Evolutionary conservation across 1,284 basidiomycete genomes (phyloP).

Genomic region (Sanghuangporus sanghuang): DNA sequence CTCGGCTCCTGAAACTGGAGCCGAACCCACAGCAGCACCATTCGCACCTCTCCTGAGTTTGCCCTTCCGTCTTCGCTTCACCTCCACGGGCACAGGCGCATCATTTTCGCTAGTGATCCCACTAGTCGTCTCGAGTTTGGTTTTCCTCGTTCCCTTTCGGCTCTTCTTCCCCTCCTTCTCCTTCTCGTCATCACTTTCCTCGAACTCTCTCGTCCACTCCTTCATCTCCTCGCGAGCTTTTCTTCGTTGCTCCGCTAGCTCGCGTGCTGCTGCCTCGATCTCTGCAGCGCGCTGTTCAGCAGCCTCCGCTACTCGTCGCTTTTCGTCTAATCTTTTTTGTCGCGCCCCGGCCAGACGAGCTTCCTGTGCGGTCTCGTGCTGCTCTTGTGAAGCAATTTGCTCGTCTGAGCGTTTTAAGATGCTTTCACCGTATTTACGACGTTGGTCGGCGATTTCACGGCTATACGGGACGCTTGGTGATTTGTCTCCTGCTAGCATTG

Average conservation of each 20-base stretch:
- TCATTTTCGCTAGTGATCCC: slow-evolving; percentile 31
- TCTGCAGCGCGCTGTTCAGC: slow-evolving; percentile 55
- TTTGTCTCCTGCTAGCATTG: slow-evolving; percentile 71
- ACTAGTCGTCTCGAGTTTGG: slow-evolving; percentile 39
- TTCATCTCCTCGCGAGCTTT: slow-evolving; percentile 74
- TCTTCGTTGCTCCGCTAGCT: slow-evolving; percentile 69
- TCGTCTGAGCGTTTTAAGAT: slow-evolving; percentile 78
- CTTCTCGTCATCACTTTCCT: slow-evolving; percentile 73
- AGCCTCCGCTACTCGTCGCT: slow-evolving; percentile 46
- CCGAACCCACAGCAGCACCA: slow-evolving; percentile 28
- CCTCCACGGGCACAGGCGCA: slow-evolving; percentile 27
- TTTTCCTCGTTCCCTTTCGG: slow-evolving; percentile 29
- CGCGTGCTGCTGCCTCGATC: slow-evolving; percentile 56
- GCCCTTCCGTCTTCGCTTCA: slow-evolving; percentile 49
- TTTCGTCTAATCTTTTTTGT: slow-evolving; percentile 62
- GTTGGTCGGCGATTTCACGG: slow-evolving; percentile 81
- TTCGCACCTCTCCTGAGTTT: slow-evolving; percentile 44
- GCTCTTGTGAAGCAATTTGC: slow-evolving; percentile 67
- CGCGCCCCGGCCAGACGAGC: slow-evolving; percentile 73
- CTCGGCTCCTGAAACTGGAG: slow-evolving; percentile 33
- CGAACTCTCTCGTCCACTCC: slow-evolving; percentile 65
- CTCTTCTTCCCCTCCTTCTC: slow-evolving; percentile 54
- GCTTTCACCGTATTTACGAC: slow-evolving; percentile 82
- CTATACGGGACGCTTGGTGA: slow-evolving; percentile 75
- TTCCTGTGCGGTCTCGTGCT: slow-evolving; percentile 69